These are phyloP conservation scores for Erythrophleum fordii DNA, from an alignment of 306 rosid species.

Conservation along the genomic window DNA sequence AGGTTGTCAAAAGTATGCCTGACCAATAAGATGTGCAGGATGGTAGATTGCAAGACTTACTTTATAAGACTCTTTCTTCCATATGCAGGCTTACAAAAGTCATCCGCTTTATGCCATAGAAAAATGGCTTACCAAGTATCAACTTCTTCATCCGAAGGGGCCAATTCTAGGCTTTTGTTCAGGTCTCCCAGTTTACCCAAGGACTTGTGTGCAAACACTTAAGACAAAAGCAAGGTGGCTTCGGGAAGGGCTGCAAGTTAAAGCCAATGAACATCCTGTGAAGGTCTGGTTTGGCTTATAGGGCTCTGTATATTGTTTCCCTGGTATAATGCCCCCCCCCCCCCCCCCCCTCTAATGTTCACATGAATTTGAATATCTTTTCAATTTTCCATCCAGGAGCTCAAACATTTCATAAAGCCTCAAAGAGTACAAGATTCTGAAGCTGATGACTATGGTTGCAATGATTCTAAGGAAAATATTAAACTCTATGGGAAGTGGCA, in stretches of 20 bases:
- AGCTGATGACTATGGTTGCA: slow-evolving; percentile 58
- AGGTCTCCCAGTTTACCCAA: slow-evolving; percentile 84
- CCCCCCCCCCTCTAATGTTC: slow-evolving; percentile 18
- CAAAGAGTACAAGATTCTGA: slow-evolving; percentile 61
- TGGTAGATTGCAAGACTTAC: slow-evolving; percentile 18
- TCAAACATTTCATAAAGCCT: slow-evolving; percentile 58
- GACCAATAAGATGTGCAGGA: slow-evolving; percentile 29
- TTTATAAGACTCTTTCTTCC: slow-evolving; percentile 27
- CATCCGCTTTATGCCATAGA: slow-evolving; percentile 85
- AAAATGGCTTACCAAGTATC: slow-evolving; percentile 90
- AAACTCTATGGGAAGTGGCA: slow-evolving; percentile 94
- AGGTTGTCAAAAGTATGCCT: slow-evolving; percentile 55
- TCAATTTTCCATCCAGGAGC: slow-evolving; percentile 54
- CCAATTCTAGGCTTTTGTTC: slow-evolving; percentile 89
- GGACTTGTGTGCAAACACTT: slow-evolving; percentile 86
- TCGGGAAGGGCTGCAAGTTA: slow-evolving; percentile 89
- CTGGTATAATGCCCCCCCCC: no score
- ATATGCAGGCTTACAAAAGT: slow-evolving; percentile 80
- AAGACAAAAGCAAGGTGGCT: slow-evolving; percentile 88
- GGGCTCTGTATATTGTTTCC: slow-evolving; percentile 20
- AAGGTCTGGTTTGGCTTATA: slow-evolving; percentile 65
- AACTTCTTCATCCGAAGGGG: slow-evolving; percentile 87
- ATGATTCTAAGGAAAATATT: slow-evolving; percentile 55
- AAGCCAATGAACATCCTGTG: slow-evolving; percentile 70
- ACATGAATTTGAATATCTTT: slow-evolving; percentile 13